Base-by-base conservation (phyloP, 2,329 filamentous ascomycete genomes). In the Claviceps arundinis region DNA sequence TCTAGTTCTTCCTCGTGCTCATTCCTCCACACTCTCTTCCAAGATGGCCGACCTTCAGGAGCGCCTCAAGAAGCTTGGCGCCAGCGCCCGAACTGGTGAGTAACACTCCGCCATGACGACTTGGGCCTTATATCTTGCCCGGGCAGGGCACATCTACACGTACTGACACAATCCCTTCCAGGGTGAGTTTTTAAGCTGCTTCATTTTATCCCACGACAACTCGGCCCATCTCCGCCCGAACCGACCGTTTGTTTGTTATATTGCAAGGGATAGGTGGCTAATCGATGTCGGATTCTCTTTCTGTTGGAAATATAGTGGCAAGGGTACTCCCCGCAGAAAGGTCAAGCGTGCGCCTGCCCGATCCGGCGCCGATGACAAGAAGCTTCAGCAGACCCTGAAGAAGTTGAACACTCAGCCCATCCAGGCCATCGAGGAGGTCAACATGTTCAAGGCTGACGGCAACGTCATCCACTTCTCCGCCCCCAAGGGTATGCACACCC, bases 371-470 rank as follows among this genome's bases (percentile, higher is more conserved):
- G 93, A 98, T 71, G 93, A 98, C 85, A 97, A 96, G 88, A 98
- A 98, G 84, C 88, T 98, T 60, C 93, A 98, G 78, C 82, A 85
- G 57, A 78, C 89, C 57, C 81, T 98, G 62, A 98, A 98, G 87
- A 98, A 98, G 86, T 84, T 98, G 73, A 97, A 97, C 76, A 91
- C 95, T 55, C 93, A 98, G 82, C 93, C 93, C 66, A 97, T 98
- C 75, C 90, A 95, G 79, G 89, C 87, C 61, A 98, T 98, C 66
- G 93, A 98, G 84, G 93, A 98, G 80, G 93, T 98, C 72, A 98
- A 98, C 85, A 98, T 98, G 93, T 98, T 98, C 85, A 98, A 98
- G 87, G 86, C 87, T 70, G 93, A 98, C 71, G 93, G 93, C 73
- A 98, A 98, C 73, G 93, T 98, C 73, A 97, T 98, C 68, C 93